Base-by-base conservation (phyloP, 495 filamentous ascomycete genomes). In the Aspergillus steynii region DNA sequence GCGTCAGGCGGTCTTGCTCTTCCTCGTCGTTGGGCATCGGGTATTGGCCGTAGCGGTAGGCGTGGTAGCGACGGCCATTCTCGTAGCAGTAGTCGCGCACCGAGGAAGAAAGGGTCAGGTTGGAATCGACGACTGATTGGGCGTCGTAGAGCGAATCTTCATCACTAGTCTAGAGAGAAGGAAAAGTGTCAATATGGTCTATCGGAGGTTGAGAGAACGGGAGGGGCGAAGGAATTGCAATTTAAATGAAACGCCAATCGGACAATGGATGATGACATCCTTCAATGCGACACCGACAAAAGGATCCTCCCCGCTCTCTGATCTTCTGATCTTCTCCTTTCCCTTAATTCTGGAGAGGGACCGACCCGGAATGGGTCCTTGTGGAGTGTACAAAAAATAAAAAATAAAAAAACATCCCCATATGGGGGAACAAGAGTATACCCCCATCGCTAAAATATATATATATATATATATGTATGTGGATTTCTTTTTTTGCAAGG, bases 1-100 rank as follows among this genome's bases (percentile, higher is more conserved):
- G 74, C 52, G 87, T 85, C 55, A 92, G 84, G 32, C 90, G 84
- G 61, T 91, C 89, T 61, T 82, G 79, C 64, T 89, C 86, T 50
- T 75, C 65, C 28, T 79, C 67, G 64, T 89, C 86, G 65, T 88
- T 89, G 32, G 86, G 86, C 46, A 83, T 81, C 29, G 76, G 74
- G 56, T 88, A 89, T 55, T 83, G 82, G 73, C 66, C 68, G 63
- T 79, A 75, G 25, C 79, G 76, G 66, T 84, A 87, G 50, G 83
- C 77, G 65, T 87, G 84, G 60, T 87, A 87, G 34, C 85, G 85
- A 47, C 85, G 80, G 60, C 85, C 85, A 61, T 86, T 86, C 65
- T 86, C 81, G 61, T 83, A 82, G 63, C 70, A 74, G 68, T 78
- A 86, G 52, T 78, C 74, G 26, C 70, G 71, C 14, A 79, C 74